Evolutionary conservation across 1,284 basidiomycete genomes (phyloP).

Genomic region (Rhodotorula glutinis): DNA sequence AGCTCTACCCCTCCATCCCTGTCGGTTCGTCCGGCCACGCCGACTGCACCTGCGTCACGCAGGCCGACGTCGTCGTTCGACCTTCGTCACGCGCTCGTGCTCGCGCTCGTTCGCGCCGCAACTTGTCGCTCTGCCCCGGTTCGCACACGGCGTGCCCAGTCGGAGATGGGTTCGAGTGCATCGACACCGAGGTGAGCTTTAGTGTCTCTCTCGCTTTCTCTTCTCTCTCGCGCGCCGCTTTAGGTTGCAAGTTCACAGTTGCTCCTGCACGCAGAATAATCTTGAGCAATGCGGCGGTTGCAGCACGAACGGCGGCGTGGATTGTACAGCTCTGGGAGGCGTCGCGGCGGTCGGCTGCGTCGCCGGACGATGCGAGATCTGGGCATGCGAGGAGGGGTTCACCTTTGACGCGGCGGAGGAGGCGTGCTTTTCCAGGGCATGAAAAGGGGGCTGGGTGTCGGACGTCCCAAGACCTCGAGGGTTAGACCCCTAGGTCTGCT

Average conservation of each 20-base stretch:
- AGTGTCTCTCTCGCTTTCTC: no score
- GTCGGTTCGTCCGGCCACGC: no score
- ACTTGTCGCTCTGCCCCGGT: slow-evolving; percentile 17
- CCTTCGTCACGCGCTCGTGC: slow-evolving; percentile 18
- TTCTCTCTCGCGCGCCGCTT: no score
- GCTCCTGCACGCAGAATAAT: slow-evolving; percentile 8
- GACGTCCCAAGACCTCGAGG: no score
- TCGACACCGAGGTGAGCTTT: slow-evolving; percentile 23
- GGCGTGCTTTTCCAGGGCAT: not conserved
- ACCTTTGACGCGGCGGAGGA: not conserved
- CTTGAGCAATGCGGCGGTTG: slow-evolving; percentile 33
- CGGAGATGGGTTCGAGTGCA: slow-evolving; percentile 27
- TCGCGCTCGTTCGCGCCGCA: slow-evolving; percentile 13
- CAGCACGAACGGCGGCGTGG: slow-evolving; percentile 28
- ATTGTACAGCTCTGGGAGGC: slow-evolving; percentile 36
- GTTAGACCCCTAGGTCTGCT: no score
- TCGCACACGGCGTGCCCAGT: slow-evolving; percentile 21
- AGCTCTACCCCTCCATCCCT: no score
- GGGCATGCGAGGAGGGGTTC: slow-evolving; percentile 9
- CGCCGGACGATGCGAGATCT: slow-evolving; percentile 19
- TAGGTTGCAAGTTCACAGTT: no score
- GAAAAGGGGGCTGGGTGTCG: no score
- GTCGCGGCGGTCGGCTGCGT: slow-evolving; percentile 25
- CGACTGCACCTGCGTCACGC: no score
- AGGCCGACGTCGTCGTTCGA: not conserved